Base-by-base conservation (phyloP, 140 eudicot genomes). In the Bidens hawaiensis region DNA sequence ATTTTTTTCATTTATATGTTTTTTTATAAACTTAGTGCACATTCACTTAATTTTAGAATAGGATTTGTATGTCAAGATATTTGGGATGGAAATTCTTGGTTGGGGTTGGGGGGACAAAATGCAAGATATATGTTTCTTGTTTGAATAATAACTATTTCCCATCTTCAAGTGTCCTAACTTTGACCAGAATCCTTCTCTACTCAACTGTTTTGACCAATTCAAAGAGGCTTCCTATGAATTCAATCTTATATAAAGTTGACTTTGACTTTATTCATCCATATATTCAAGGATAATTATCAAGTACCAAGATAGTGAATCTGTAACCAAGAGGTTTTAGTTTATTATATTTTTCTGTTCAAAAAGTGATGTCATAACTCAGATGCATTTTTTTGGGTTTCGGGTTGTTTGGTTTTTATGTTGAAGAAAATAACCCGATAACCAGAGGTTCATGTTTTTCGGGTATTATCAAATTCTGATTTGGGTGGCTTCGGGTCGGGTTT, bases 151-250 rank as follows among this genome's bases (percentile, higher is more conserved):
- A 55, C 2, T 40, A 33, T 30, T 10, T 25, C 33, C 41, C 31
- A 55, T 55, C 26, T 64, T 22, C 67, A 47, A 52, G 64, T 62
- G 34, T 50, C 52, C 58, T n/a, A 65, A 67, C 55, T 55, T 73
- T 73, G 78, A 65, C 68, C 33, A 28, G 70, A 64, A 72, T 19
- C 42, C 40, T 72, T 72, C 78, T 54, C 34, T 64, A 46, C 60
- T 64, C 62, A 73, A 67, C 63, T 40, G n/a, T 24, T 65, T 41
- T 73, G 78, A 73, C 78, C 68, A 65, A 60, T 47, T 73, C 78
- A 46, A 22, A 21, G 66, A 54, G 59, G 24, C 67, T 45, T 64
- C 21, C 13, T 12, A 30, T 42, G 72, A 30, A 47, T 72, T 72
- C 66, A 64, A 59, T 33, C 65, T 15, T 43, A 6, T 72, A 64